Evolutionary conservation across 345 rosid genomes (phyloP), one percentile per base, ranked within the genome.

Genomic region (Melaleuca alternifolia): DNA sequence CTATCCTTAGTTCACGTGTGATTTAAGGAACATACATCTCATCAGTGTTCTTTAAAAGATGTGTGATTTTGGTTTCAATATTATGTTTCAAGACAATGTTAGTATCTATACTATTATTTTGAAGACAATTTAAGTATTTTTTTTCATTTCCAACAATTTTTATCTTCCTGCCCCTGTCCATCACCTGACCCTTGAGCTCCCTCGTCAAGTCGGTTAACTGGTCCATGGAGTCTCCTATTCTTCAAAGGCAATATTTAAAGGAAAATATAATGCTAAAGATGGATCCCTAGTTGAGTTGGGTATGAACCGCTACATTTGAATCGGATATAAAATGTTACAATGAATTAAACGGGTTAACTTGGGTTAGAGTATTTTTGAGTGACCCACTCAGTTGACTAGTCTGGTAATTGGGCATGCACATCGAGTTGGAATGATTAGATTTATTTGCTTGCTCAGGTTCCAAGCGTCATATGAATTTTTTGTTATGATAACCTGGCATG

Each of bases 401-500:
- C 44, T 62, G 7, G 41, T 15, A 15, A 94, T 91, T 23, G 98
- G 96, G 44, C 98, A 97, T 75, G 98, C 96, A 59, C 97, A 94
- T 61, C 95, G 88, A 37, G 95, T 91, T 24, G 99, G 96, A 53
- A 91, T 93, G 4, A 84, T 57, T 14, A 96, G 90, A 24, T 52
- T n/a, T 84, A 85, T 12, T 6, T 90, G 89, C n/a, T 83, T 85
- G 7, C 16, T 7, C 28, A 94, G 90, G 50, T 86, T 52, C n/a
- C 6, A 87, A 79, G 37, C 86, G 5, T 79, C 88, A 85, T 87
- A 90, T 11, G 90, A 86, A 54, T 97, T 96, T 65, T 96, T 95
- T 0, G 91, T 92, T 91, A 92, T 91, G 92, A 94, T 76, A 75
- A 95, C 93, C 91, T 93, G 98, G 92, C 99, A 97, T 53, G 97